Base-by-base conservation (phyloP, 148 eudicot genomes). In the Polygonum maritimum region DNA sequence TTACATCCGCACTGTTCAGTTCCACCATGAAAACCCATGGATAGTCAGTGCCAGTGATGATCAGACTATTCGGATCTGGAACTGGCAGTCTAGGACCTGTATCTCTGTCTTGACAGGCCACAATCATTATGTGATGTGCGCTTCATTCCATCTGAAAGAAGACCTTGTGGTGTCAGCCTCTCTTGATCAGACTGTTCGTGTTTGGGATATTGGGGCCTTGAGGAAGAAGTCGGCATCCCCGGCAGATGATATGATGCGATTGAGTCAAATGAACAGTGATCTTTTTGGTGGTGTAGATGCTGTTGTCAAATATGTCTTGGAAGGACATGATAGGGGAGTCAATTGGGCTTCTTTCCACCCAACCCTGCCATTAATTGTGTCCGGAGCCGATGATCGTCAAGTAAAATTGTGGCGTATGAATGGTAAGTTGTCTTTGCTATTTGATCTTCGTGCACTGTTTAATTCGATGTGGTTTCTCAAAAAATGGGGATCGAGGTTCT, bases 281-380 rank as follows among this genome's bases (percentile, higher is more conserved):
- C 83, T 94, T 47, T 94, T 91, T 87, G 94, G 94, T 51, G 90
- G 91, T 51, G 90, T 90, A 76, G 94, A 90, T 76, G 94, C 86
- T 81, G 91, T 88, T 78, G 91, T 90, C 62, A 90, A 90, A 82
- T 90, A 90, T 85, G 94, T 88, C 35, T 78, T 90, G 83, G 98
- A 94, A 85, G 98, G 98, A 74, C 98, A 94, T 87, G 98, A 94
- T 76, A 89, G 98, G 54, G 98, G 98, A 76, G 98, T 94, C 76
- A 94, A 94, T 72, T 94, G 98, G 98, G 98, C 98, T 75, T 79
- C 97, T 76, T 91, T 94, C 78, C 98, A 94, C 84, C 98, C 97
- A 9, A 87, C 94, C 69, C 83, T 88, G 76, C 88, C 88, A 9
- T 78, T 90, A 69, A 88, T 90, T 85, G 91, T 90, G 63, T 88